Conservation (phyloP, 139 green algal species). For the Ettlia oleoabundans region DNA sequence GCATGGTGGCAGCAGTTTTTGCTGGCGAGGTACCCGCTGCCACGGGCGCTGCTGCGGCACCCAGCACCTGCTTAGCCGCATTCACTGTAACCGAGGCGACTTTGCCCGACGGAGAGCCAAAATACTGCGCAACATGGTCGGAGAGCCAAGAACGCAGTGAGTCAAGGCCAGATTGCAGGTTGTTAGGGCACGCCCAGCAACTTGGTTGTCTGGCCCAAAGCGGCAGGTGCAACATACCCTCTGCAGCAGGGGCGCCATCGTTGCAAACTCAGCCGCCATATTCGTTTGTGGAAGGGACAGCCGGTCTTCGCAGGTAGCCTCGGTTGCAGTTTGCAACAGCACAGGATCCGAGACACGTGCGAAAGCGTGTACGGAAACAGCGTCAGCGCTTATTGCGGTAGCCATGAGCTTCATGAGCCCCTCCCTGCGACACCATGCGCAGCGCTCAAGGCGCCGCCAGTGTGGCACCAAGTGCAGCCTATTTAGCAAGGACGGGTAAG, state of each 20-base stretch:
- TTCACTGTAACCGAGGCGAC: neutral
- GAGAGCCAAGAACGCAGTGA: neutral
- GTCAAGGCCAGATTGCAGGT: neutral
- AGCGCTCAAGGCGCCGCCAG: no score
- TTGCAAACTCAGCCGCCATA: neutral
- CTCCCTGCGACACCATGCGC: no score
- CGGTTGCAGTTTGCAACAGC: no score
- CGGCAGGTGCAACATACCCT: no score
- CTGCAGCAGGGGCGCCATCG: neutral
- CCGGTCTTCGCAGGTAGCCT: no score
- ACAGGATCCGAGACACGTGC: no score
- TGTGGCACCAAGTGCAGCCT: no score
- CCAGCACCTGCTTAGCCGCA: neutral
- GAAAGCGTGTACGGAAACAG: no score
- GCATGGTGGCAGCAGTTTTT: neutral
- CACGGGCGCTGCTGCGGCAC: neutral
- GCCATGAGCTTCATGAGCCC: no score
- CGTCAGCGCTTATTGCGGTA: no score
- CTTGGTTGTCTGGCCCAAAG: neutral
- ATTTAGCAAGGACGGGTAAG: no score
- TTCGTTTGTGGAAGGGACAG: no score
- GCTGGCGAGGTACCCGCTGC: neutral
- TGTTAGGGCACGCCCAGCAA: neutral
- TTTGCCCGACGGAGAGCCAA: slow-evolving; percentile 1
- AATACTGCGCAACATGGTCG: slow-evolving; percentile 16